Percentiles rank a stretch among this genome's conserved stretches.
phyloP scores from a whole-genome alignment of 768 basidiomycete genomes.

The Glaciozyma antarctica region DNA sequence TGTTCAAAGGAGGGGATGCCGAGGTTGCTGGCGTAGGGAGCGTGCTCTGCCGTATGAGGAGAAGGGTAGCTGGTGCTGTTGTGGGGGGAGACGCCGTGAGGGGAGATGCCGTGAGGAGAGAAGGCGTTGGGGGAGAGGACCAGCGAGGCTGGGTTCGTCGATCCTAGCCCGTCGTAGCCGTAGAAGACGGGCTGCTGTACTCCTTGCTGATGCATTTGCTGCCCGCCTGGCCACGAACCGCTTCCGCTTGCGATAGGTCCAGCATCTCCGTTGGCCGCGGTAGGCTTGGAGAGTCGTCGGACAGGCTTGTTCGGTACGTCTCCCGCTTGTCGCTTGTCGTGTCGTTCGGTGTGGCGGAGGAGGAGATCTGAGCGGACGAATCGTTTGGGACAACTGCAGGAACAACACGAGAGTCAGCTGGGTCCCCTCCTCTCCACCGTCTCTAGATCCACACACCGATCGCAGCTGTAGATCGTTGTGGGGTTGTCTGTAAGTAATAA shows the following conservation, averaged over 20 bases:
- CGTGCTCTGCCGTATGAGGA: background rate
- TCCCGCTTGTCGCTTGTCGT: constrained; percentile 31
- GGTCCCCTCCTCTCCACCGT: background rate
- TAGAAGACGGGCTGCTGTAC: background rate
- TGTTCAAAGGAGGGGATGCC: constrained; percentile 11
- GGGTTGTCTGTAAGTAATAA: constrained; percentile 4
- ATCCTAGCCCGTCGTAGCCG: background rate
- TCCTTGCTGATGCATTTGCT: background rate
- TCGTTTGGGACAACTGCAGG: constrained; percentile 24
- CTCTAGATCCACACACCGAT: background rate
- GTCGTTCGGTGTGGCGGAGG: constrained; percentile 31
- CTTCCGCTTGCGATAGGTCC: background rate
- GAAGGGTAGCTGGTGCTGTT: too few relatives aligned
- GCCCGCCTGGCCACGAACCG: background rate
- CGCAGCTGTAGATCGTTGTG: constrained; percentile 19
- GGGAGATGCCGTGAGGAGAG: too few relatives aligned
- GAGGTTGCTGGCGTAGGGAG: constrained; percentile 11
- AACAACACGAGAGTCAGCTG: background rate
- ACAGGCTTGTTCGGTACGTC: background rate
- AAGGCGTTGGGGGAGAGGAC: too few relatives aligned
- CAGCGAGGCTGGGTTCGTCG: background rate
- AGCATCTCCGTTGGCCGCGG: background rate
- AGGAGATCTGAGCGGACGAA: constrained; percentile 31
- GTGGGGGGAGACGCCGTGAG: too few relatives aligned
- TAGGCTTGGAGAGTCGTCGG: background rate